Evolutionary conservation across 768 basidiomycete species (phyloP), one percentile per base, ranked within the genome.

Genomic region (Erythrobasidium yunnanense): DNA sequence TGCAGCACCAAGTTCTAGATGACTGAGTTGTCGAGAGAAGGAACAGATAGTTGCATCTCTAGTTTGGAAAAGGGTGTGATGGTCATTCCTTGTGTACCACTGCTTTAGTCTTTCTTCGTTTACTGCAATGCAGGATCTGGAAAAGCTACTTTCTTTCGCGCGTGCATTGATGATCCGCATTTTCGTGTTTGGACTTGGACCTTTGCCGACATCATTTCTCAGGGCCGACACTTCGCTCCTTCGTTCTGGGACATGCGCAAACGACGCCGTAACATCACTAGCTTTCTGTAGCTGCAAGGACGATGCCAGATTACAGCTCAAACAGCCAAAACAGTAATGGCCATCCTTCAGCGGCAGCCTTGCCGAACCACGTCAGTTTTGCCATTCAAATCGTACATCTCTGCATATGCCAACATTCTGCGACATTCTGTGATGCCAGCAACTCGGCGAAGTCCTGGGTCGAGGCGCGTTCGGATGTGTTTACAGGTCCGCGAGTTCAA

Each of bases 401-500:
- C 22, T 15, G 42, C 15, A 45, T 45, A 20, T 15, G 42, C 42
- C 42, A 23, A 29, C 32, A 2, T 33, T 8, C 47, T n/a, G n/a
- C 54, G 7, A 32, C 54, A 55, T 55, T n/a, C n/a, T n/a, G n/a
- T n/a, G n/a, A n/a, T n/a, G n/a, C 15, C 30, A 65, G 29, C 63
- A 68, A 58, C 50, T 68, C 22, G 67, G 58, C 23, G 67, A 68
- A 29, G 58, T 68, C 32, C 30, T 68, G 15, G 67, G 67, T 27
- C 18, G 51, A 7, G 67, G 67, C 23, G 67, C 67, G n/a, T 68
- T 68, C 32, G 67, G 67, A 6, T 42, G 45, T 18, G 67, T 67
- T 4, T 51, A 56, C 55, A 49, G 38, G 60, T 63, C 30, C 49
- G 8, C 54, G 25, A 55, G 34, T 20, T 46, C 47, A 49, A 23